Evolutionary conservation across 2,329 filamentous ascomycete genomes (phyloP).

Genomic region (Fusarium beomiforme): DNA sequence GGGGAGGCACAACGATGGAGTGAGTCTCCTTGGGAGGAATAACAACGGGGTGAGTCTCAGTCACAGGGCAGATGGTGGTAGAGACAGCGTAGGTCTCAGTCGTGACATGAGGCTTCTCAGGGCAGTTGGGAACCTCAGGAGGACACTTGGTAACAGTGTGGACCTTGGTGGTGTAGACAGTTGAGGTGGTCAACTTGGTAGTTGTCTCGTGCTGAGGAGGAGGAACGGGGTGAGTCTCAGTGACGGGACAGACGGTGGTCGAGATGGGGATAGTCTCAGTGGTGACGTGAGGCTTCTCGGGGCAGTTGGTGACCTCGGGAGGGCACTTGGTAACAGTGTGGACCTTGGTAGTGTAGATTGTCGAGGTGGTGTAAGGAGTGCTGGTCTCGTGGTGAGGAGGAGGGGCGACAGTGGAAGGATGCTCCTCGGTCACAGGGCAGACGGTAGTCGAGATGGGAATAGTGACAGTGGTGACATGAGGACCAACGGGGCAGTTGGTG

Average conservation of each 20-base stretch:
- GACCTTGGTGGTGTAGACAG: conserved; percentile 35
- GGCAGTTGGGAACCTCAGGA: conserved; percentile 31
- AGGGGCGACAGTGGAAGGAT: background rate
- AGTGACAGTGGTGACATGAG: background rate
- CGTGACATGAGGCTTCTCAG: conserved; percentile 14
- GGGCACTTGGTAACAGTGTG: conserved; percentile 27
- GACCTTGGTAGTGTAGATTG: conserved; percentile 29
- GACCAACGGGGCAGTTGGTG: background rate
- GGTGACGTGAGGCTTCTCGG: conserved; percentile 15
- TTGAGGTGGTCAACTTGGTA: conserved; percentile 22
- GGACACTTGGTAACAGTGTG: conserved; percentile 30
- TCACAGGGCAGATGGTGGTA: conserved; percentile 37
- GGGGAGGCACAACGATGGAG: conserved; percentile 2
- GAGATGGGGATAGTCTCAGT: conserved; percentile 26
- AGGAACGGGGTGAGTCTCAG: conserved; percentile 1
- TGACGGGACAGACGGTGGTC: conserved; percentile 29
- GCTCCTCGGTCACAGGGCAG: background rate
- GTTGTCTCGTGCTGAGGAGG: conserved; percentile 9
- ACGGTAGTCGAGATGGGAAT: background rate
- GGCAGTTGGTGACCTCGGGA: conserved; percentile 14
- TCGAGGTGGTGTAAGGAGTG: conserved; percentile 10
- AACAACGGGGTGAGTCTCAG: background rate
- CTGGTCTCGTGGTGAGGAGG: conserved; percentile 23
- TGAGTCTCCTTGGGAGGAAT: conserved; percentile 8
- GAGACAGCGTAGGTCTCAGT: conserved; percentile 32